phyloP scores from a whole-genome alignment of 2,329 filamentous ascomycete genomes.

The Fusarium continuum region DNA sequence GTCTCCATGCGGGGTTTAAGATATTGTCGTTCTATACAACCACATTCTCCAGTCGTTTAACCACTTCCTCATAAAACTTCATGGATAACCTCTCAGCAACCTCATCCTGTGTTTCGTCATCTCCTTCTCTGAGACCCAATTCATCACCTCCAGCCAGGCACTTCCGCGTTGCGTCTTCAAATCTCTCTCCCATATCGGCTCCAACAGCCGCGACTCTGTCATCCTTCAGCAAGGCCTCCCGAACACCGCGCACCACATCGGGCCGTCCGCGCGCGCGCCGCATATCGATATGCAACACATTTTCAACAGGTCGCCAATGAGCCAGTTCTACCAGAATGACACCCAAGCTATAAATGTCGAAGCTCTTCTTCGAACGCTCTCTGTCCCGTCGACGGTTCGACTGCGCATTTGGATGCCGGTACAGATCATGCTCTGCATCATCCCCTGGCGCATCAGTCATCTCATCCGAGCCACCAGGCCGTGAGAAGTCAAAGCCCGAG shows the following conservation, averaged over 20 bases:
- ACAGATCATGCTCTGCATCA: conserved; percentile 58
- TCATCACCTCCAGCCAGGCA: conserved; percentile 51
- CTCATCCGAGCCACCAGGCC: conserved; percentile 60
- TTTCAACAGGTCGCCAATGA: conserved; percentile 60
- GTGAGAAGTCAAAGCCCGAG: conserved; percentile 64
- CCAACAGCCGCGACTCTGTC: conserved; percentile 48
- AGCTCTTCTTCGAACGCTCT: conserved; percentile 57
- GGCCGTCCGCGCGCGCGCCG: conserved; percentile 48
- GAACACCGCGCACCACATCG: conserved; percentile 50
- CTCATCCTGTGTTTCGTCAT: conserved; percentile 54
- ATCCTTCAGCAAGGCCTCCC: conserved; percentile 46
- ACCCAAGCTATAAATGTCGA: conserved; percentile 63
- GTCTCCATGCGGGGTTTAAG: background rate
- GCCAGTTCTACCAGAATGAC: conserved; percentile 63
- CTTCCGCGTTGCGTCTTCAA: conserved; percentile 49
- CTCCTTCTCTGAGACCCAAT: conserved; percentile 48
- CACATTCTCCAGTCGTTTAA: conserved; percentile 53
- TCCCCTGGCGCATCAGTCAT: conserved; percentile 59
- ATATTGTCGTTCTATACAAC: conserved; percentile 41
- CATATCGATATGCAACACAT: conserved; percentile 53
- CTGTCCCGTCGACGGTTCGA: conserved; percentile 46
- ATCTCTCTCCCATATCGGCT: conserved; percentile 52
- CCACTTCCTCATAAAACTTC: conserved; percentile 56
- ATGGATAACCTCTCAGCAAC: conserved; percentile 53
- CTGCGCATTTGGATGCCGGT: conserved; percentile 59